Evolutionary conservation across 495 filamentous ascomycete species (phyloP).

Genomic region (Bathelium albidoporum): DNA sequence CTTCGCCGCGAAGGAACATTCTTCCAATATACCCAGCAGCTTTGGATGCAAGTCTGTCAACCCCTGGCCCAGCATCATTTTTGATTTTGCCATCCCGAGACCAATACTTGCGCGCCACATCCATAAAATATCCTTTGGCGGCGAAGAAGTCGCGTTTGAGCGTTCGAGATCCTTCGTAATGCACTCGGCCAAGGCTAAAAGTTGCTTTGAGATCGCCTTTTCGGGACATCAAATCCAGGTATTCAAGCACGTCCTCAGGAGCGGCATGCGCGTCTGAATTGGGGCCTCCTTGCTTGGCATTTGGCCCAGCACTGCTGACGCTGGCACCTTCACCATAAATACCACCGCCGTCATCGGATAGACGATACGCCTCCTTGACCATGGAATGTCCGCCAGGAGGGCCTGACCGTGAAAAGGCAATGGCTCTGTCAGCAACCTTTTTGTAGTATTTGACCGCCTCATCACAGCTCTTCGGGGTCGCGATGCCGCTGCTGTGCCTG

Average conservation of each 20-base stretch:
- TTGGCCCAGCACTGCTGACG: conserved; percentile 78
- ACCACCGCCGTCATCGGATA: conserved; percentile 83
- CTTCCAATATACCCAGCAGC: conserved; percentile 83
- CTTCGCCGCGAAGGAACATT: conserved; percentile 91
- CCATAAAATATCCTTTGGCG: conserved; percentile 74
- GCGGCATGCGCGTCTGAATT: conserved; percentile 68
- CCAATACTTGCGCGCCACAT: conserved; percentile 81
- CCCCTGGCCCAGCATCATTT: conserved; percentile 37
- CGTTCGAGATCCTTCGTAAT: conserved; percentile 78
- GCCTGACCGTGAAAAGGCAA: conserved; percentile 72
- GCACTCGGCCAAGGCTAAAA: conserved; percentile 74
- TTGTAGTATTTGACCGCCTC: conserved; percentile 82
- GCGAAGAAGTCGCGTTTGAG: conserved; percentile 61
- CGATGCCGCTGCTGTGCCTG: conserved; percentile 77
- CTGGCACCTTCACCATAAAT: conserved; percentile 94
- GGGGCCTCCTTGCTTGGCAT: conserved; percentile 59
- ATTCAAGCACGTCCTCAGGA: conserved; percentile 89
- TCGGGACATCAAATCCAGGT: conserved; percentile 82
- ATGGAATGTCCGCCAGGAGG: conserved; percentile 82
- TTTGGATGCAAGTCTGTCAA: conserved; percentile 80
- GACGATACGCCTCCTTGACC: conserved; percentile 60
- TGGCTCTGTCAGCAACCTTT: conserved; percentile 84
- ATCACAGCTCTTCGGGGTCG: conserved; percentile 75
- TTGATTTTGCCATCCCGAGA: conserved; percentile 57
- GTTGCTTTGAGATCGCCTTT: conserved; percentile 91